phyloP scores from a whole-genome alignment of 177 flowering plant genomes.

The Tripterygium wilfordii region DNA sequence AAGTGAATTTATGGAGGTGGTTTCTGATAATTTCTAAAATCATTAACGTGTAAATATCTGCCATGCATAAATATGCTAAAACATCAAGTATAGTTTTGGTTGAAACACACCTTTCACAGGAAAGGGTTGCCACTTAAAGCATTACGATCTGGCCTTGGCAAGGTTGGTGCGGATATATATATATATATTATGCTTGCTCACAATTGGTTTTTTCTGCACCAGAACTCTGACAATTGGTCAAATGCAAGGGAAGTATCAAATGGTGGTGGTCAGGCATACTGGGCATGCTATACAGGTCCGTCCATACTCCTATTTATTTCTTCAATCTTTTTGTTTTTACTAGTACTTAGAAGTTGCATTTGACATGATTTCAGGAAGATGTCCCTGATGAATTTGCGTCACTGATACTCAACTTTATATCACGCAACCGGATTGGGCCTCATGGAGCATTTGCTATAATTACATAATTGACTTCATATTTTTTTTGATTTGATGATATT shows the following conservation, averaged over 20 bases:
- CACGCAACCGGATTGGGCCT: slow-evolving; percentile 91
- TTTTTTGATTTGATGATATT: too few relatives aligned
- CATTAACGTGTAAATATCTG: too few relatives aligned
- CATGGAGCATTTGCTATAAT: too few relatives aligned
- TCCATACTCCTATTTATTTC: not conserved
- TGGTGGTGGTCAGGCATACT: slow-evolving; percentile 87
- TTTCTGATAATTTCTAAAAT: too few relatives aligned
- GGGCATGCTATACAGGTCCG: slow-evolving; percentile 97
- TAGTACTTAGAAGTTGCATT: not conserved
- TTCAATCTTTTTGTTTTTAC: not conserved
- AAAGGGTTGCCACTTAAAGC: too few relatives aligned
- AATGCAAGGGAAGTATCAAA: slow-evolving; percentile 99
- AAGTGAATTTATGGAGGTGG: too few relatives aligned
- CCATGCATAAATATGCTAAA: too few relatives aligned
- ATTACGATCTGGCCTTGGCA: too few relatives aligned
- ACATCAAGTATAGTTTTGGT: too few relatives aligned
- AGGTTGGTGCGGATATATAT: not conserved
- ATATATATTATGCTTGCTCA: not conserved
- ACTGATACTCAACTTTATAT: slow-evolving; percentile 63
- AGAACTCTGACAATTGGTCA: slow-evolving; percentile 96
- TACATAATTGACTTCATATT: too few relatives aligned
- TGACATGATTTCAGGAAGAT: slow-evolving; percentile 77
- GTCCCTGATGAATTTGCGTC: slow-evolving; percentile 84
- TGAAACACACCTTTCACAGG: too few relatives aligned
- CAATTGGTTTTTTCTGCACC: slow-evolving; percentile 20